phyloP scores from a whole-genome alignment of 2,329 filamentous ascomycete genomes.

The Paracorniculantispora psalliotae region DNA sequence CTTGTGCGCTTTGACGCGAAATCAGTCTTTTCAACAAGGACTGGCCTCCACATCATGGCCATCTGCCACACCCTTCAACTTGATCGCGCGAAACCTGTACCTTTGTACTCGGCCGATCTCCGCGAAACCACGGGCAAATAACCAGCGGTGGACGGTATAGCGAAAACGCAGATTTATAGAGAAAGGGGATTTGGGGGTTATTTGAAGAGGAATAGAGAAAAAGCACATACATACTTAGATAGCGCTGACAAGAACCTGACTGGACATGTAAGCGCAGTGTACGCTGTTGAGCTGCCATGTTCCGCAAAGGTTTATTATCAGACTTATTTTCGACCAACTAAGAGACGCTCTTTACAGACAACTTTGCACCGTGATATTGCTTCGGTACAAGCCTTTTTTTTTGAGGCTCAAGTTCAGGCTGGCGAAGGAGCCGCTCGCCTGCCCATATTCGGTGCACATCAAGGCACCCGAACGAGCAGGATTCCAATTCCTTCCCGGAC shows the following conservation, averaged over 20 bases:
- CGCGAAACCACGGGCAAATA: too few species aligned
- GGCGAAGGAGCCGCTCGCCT: too few species aligned
- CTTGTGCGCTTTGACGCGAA: not conserved
- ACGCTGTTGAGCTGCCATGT: not conserved
- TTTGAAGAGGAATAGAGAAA: slow-evolving; percentile 1
- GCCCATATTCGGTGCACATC: too few species aligned
- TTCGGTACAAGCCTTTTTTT: too few species aligned
- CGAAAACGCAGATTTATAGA: not conserved
- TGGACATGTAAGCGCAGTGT: too few species aligned
- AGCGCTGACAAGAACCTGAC: not conserved
- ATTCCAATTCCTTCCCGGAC: too few species aligned
- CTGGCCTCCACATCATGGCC: not conserved
- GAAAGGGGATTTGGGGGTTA: not conserved
- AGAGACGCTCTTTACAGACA: not conserved
- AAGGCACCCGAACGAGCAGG: too few species aligned
- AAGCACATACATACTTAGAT: not conserved
- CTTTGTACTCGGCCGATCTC: not conserved
- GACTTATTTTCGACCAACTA: not conserved
- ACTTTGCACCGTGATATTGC: not conserved
- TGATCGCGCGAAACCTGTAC: not conserved
- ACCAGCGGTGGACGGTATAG: not conserved
- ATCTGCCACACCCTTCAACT: not conserved
- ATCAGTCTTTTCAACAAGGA: slow-evolving; percentile 11
- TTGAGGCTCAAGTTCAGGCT: too few species aligned
- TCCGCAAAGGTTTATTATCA: not conserved